Conservation (phyloP, 352 stramenopile genomes). For the Peronosclerospora sorghi region DNA sequence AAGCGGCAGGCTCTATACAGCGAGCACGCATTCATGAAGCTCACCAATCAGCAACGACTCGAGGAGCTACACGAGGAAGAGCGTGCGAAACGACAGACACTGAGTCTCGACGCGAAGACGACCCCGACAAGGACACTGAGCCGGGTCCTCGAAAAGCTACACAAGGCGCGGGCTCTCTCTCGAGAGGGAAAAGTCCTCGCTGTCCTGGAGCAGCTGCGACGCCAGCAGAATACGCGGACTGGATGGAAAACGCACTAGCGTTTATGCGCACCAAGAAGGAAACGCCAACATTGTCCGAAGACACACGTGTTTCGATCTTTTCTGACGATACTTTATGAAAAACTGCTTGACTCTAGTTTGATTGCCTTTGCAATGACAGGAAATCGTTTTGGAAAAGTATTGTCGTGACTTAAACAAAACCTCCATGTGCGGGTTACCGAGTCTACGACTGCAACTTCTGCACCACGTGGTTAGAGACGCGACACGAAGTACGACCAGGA, state of each 20-base stretch:
- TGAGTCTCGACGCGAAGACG: constrained; percentile 3
- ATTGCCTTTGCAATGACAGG: constrained; percentile 33
- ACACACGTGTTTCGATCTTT: too few relatives aligned
- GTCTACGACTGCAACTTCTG: constrained; percentile 43
- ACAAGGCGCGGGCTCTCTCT: constrained; percentile 3
- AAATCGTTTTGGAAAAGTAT: constrained; percentile 43
- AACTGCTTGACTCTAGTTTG: constrained; percentile 23
- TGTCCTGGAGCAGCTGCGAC: constrained; percentile 4
- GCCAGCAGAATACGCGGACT: constrained; percentile 21
- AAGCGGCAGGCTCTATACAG: constrained; percentile 13
- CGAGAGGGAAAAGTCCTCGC: constrained; percentile 1
- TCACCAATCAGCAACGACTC: constrained; percentile 10
- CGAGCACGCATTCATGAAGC: constrained; percentile 10
- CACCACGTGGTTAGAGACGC: not conserved
- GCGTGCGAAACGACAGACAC: constrained; percentile 15
- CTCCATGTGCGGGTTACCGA: constrained; percentile 33
- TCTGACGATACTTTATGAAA: too few relatives aligned
- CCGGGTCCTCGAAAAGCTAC: constrained; percentile 13
- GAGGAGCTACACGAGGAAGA: constrained; percentile 22
- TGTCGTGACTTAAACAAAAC: constrained; percentile 36
- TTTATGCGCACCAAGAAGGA: constrained; percentile 24
- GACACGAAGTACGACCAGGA: not conserved
- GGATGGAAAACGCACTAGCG: constrained; percentile 15
- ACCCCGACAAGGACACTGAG: constrained; percentile 11
- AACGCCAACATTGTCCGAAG: too few relatives aligned